Conservation (phyloP, 192 early-diverging fungal species). For the Backusella macrospora region DNA sequence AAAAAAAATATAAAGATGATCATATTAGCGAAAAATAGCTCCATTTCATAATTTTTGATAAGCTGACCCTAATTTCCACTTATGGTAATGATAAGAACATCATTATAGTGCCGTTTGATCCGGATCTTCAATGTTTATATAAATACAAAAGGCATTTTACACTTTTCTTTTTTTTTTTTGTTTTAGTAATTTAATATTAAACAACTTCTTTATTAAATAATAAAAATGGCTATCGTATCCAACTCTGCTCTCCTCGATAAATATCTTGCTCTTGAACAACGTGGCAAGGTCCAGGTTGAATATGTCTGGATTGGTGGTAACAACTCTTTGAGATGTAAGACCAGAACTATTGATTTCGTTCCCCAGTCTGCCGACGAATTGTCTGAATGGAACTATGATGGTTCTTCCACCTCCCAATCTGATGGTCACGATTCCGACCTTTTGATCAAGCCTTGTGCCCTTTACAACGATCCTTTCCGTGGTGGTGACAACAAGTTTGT, state of each 20-base stretch:
- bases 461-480: constrained; percentile 58
- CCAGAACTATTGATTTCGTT: constrained; percentile 45
- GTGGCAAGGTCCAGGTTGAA: constrained; percentile 52
- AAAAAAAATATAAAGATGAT: background rate
- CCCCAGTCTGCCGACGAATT: constrained; percentile 36
- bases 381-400: constrained; percentile 60
- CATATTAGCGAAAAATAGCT: constrained; percentile 4
- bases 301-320: constrained; percentile 60
- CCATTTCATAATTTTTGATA: constrained; percentile 9
- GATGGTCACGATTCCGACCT: constrained; percentile 58
- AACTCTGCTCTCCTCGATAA: constrained; percentile 50
- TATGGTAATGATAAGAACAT: constrained; percentile 21
- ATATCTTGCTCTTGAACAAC: constrained; percentile 55
- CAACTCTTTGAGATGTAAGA: constrained; percentile 51
- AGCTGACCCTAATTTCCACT: constrained; percentile 6
- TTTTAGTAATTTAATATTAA: constrained; percentile 10
- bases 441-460: constrained; percentile 48
- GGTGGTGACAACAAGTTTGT: constrained; percentile 60
- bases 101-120: constrained; percentile 7
- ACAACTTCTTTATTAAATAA: background rate
- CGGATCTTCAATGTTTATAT: constrained; percentile 15
- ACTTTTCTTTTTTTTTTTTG: background rate
- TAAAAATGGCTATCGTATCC: constrained; percentile 32
- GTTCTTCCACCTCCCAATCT: constrained; percentile 56
- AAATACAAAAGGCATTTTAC: constrained; percentile 14